Evolutionary conservation across 2,329 filamentous ascomycete genomes (phyloP).

Genomic region (Corinectria fuckeliana): DNA sequence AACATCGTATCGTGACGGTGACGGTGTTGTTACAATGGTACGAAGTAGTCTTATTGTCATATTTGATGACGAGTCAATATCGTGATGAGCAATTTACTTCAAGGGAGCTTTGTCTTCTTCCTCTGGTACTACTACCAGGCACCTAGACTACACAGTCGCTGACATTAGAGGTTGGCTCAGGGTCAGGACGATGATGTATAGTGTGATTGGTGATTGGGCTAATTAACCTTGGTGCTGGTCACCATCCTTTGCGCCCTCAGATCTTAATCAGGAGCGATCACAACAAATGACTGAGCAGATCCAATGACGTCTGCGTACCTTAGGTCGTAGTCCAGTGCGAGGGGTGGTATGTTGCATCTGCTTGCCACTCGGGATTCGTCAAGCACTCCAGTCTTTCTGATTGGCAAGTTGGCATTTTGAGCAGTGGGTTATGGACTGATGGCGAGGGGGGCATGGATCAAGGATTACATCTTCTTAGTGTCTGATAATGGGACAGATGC

Average conservation of each 20-base stretch:
- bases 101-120: background rate
- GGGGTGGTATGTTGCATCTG: constrained; percentile 6
- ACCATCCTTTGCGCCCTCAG: background rate
- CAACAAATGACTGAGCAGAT: constrained; percentile 8
- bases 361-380: constrained; percentile 17
- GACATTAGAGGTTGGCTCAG: background rate
- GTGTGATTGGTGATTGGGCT: constrained; percentile 6
- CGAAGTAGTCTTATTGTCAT: background rate
- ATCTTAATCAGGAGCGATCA: background rate
- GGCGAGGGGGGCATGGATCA: constrained; percentile 16
- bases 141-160: background rate
- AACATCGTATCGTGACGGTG: background rate
- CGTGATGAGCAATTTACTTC: background rate
- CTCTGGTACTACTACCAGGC: background rate
- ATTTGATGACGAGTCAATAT: background rate
- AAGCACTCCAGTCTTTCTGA: constrained; percentile 19
- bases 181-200: background rate
- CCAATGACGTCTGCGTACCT: constrained; percentile 14
- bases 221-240: background rate
- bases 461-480: constrained; percentile 11
- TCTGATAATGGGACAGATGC: background rate
- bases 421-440: constrained; percentile 28
- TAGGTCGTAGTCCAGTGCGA: background rate
- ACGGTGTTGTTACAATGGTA: background rate
- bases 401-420: constrained; percentile 21